phyloP scores from a whole-genome alignment of 1,284 basidiomycete species.

The Dichomitus squalens region DNA sequence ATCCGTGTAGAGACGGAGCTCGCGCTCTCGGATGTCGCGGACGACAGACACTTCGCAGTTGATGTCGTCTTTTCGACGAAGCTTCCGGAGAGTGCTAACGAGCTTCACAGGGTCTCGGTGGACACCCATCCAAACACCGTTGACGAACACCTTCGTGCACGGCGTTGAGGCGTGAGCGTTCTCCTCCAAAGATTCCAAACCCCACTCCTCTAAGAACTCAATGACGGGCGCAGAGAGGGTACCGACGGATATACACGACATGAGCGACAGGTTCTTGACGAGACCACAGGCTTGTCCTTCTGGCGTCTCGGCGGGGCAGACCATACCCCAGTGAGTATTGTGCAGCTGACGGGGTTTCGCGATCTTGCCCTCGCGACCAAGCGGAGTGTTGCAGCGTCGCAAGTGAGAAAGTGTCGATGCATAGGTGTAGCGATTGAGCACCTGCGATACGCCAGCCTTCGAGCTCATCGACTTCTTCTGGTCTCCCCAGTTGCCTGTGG shows the following conservation, averaged over 20 bases:
- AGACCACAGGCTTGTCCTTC: conserved; percentile 99
- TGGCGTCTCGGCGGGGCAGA: conserved; percentile 98
- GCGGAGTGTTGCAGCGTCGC: conserved; percentile 96
- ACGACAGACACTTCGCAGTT: conserved; percentile 96
- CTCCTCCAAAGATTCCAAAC: conserved; percentile 89
- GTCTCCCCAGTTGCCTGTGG: conserved; percentile 99
- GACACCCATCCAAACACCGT: conserved; percentile 99
- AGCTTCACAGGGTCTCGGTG: conserved; percentile 93
- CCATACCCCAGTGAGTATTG: conserved; percentile 99
- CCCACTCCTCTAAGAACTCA: conserved; percentile 99
- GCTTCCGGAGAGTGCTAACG: conserved; percentile 90
- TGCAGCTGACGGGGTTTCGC: conserved; percentile 99
- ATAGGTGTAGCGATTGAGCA: conserved; percentile 98
- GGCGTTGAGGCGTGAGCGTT: conserved; percentile 82
- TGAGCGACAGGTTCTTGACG: conserved; percentile 97
- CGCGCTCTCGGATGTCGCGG: conserved; percentile 94
- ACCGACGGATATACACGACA: conserved; percentile 98
- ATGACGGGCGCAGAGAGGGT: conserved; percentile 96
- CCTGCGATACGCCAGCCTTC: conserved; percentile 98
- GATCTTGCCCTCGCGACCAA: conserved; percentile 98
- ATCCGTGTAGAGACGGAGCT: conserved; percentile 94
- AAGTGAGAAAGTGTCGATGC: conserved; percentile 98
- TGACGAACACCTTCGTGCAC: conserved; percentile 98
- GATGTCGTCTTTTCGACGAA: conserved; percentile 95
- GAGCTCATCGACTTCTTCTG: conserved; percentile 98